These are phyloP conservation scores for Fusarium sp. DNA, from an alignment of 2,329 filamentous ascomycete genomes.

Conservation along the genomic window DNA sequence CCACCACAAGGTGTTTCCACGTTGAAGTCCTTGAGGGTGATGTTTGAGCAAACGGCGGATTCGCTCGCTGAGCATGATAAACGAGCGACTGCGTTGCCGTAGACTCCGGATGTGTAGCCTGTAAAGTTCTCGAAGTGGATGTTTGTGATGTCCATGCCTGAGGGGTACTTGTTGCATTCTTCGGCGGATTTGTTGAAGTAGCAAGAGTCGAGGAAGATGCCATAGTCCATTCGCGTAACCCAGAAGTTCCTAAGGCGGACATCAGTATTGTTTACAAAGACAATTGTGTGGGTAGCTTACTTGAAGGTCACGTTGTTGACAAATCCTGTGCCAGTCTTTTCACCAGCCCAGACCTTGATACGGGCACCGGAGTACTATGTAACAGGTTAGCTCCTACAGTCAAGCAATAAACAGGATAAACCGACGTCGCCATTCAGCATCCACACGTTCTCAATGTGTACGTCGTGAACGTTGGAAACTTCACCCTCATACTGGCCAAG, in stretches of 20 bases:
- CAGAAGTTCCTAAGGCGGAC: constrained; percentile 60
- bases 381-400: rapidly evolving
- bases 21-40: constrained; percentile 66
- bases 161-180: constrained; percentile 65
- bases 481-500: constrained; percentile 69
- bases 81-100: constrained; percentile 66
- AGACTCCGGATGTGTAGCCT: constrained; percentile 67
- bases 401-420: rapidly evolving
- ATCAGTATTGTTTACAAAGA: rapidly evolving
- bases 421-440: constrained; percentile 58
- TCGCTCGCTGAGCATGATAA: constrained; percentile 66
- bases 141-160: constrained; percentile 69
- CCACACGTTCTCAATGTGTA: constrained; percentile 70
- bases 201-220: constrained; percentile 71
- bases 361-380: constrained; percentile 61
- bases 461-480: constrained; percentile 67
- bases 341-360: constrained; percentile 72
- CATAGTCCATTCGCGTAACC: constrained; percentile 68
- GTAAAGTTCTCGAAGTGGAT: constrained; percentile 70
- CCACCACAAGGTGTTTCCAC: constrained; percentile 45
- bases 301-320: constrained; percentile 72
- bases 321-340: constrained; percentile 68
- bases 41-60: constrained; percentile 66
- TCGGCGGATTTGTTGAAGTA: constrained; percentile 68
- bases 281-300: neutral